phyloP scores from a whole-genome alignment of 495 filamentous ascomycete species.

The Aspergillus hancockii region DNA sequence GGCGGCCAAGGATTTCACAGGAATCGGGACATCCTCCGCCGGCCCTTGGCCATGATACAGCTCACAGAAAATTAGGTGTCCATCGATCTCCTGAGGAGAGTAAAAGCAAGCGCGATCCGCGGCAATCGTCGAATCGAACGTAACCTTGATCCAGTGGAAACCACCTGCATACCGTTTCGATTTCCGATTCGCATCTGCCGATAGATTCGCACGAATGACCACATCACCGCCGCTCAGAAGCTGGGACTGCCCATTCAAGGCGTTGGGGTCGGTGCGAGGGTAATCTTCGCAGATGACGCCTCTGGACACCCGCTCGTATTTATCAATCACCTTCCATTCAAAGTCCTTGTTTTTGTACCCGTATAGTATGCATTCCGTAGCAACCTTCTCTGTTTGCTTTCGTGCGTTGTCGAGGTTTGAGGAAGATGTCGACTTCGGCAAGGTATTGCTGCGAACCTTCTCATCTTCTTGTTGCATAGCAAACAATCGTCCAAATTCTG shows the following conservation, averaged over 20 bases:
- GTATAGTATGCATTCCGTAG: slow-evolving; percentile 80
- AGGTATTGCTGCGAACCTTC: slow-evolving; percentile 28
- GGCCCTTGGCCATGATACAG: slow-evolving; percentile 72
- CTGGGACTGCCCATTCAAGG: slow-evolving; percentile 56
- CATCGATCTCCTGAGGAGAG: slow-evolving; percentile 76
- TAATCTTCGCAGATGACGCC: slow-evolving; percentile 91
- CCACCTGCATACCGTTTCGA: slow-evolving; percentile 76
- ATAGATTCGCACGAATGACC: slow-evolving; percentile 60
- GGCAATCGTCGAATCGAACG: slow-evolving; percentile 78
- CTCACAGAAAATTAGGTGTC: slow-evolving; percentile 77
- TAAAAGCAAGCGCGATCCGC: slow-evolving; percentile 74
- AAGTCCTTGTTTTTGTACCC: slow-evolving; percentile 70
- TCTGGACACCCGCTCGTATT: slow-evolving; percentile 72
- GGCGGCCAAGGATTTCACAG: slow-evolving; percentile 41
- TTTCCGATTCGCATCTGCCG: slow-evolving; percentile 68
- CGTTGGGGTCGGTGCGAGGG: slow-evolving; percentile 60
- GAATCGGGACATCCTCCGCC: slow-evolving; percentile 61
- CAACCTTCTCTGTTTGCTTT: slow-evolving; percentile 55
- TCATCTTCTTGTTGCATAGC: slow-evolving; percentile 47
- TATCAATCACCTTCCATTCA: slow-evolving; percentile 83
- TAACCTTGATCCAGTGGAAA: slow-evolving; percentile 89
- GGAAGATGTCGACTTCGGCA: slow-evolving; percentile 46
- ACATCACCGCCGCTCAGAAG: slow-evolving; percentile 62
- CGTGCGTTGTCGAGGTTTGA: slow-evolving; percentile 43
- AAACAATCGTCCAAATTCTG: slow-evolving; percentile 51